Conservation (phyloP, 2,329 filamentous ascomycete genomes). For the Westerdykella ornata region DNA sequence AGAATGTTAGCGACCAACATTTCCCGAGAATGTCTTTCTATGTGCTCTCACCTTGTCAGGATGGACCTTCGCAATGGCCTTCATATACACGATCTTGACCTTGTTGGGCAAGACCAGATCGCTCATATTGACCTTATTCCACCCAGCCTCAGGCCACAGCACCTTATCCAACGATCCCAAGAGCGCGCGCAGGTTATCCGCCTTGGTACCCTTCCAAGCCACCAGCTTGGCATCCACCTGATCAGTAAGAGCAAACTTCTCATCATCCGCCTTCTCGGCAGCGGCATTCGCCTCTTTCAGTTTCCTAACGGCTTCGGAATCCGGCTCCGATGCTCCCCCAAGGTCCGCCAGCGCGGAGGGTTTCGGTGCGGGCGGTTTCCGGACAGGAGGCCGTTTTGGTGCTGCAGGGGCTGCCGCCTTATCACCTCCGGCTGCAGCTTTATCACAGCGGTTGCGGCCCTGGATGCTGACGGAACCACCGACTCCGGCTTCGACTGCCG, state of each 20-base stretch:
- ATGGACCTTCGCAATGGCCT: constrained; percentile 96
- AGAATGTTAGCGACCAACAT: constrained; percentile 9
- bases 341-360: constrained; percentile 41
- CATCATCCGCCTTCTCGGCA: constrained; percentile 79
- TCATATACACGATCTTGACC: constrained; percentile 98
- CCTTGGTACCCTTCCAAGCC: constrained; percentile 82
- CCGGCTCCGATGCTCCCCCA: constrained; percentile 44
- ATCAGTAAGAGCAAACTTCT: constrained; percentile 84
- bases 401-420: constrained; percentile 13
- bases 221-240: constrained; percentile 72
- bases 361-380: constrained; percentile 22
- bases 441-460: constrained; percentile 83
- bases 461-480: constrained; percentile 80
- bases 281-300: constrained; percentile 78
- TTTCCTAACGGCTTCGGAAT: constrained; percentile 68
- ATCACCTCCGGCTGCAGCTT: constrained; percentile 53
- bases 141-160: constrained; percentile 84
- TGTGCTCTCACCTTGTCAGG: constrained; percentile 78
- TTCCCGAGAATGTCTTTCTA: neutral
- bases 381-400: constrained; percentile 19
- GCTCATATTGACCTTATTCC: constrained; percentile 94
- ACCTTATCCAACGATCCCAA: constrained; percentile 81
- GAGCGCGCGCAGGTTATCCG: constrained; percentile 84
- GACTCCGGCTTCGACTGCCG: constrained; percentile 74
- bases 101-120: constrained; percentile 88